Base-by-base conservation (phyloP, 2,329 filamentous ascomycete genomes). In the Incumbomyces delicatus region DNA sequence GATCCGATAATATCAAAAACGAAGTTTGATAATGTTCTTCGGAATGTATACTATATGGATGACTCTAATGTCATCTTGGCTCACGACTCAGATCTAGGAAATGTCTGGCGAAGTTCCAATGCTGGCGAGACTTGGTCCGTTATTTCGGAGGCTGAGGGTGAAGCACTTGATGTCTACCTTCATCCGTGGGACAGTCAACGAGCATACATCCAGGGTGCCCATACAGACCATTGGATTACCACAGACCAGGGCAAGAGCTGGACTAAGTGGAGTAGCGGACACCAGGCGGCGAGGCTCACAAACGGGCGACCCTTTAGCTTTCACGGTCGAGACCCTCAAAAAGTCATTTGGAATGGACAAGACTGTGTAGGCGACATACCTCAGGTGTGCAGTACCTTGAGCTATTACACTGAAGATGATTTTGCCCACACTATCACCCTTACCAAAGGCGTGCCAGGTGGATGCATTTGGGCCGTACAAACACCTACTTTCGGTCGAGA, bases 381-480 rank as follows among this genome's bases (percentile, higher is more conserved):
- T 30, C 34, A 52, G 17, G 76, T 77, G 58, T 87, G 83, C 63
- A 70, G 76, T 50, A 78, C 83, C 59, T 66, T 69, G 56, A 69
- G 74, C 17, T 77, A 72, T 56, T 95, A 95, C 63, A 96, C 92
- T 2, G 81, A 75, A 12, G 83, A 96, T 64, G 87, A 87, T 54
- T 98, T 98, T 70, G 74, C 83, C 53, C 76, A 75, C 4, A 66
- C 79, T 43, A 75, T 84, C 54, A 66, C 73, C 5, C 73, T 95
- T 49, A 71, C 76, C 35, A 76, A 81, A 55, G 46, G 42, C n/a
- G 42, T 53, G 44, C 85, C 85, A 2, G 73, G 78, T 41, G 82
- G 84, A 51, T 98, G 92, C 64, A 79, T 83, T 63, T 98, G 90
- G 87, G 90, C 92, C 43, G 87, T 87, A 60, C 78, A 80, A 12